A percentile compares a stretch with the other conserved stretches of the same genome.
Evolutionary conservation across 208 protist genomes (phyloP).

Genomic region (Perkinsela sp.): DNA sequence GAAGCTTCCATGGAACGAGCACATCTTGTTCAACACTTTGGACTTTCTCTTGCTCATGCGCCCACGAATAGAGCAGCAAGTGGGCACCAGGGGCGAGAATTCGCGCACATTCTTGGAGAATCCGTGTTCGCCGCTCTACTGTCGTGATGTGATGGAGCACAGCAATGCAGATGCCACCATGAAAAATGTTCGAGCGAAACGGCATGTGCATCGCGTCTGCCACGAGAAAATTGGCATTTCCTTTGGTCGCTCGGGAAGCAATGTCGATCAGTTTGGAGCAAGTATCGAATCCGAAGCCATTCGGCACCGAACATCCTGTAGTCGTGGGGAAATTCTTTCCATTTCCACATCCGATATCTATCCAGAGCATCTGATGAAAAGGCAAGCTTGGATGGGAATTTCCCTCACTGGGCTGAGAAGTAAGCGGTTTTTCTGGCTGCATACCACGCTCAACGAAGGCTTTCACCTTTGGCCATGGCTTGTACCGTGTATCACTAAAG

Average conservation of each 20-base stretch:
- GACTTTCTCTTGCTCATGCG: conserved; percentile 19
- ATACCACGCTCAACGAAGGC: conserved; percentile 16
- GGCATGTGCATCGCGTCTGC: conserved; percentile 22
- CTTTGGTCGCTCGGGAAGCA: not conserved
- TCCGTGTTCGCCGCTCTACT: conserved; percentile 10
- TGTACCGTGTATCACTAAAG: conserved; percentile 56
- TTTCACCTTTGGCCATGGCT: conserved; percentile 38
- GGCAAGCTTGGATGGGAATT: conserved; percentile 4
- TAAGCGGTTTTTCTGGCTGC: not conserved
- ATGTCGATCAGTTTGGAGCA: conserved; percentile 2
- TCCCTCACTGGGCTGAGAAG: too few species aligned
- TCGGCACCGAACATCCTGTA: conserved; percentile 1
- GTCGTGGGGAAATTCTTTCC: conserved; percentile 35
- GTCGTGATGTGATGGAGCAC: conserved; percentile 61
- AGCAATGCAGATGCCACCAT: conserved; percentile 51
- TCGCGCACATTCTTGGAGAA: conserved; percentile 28
- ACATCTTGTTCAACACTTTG: conserved; percentile 9
- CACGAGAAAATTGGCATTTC: conserved; percentile 7
- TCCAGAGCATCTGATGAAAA: conserved; percentile 20
- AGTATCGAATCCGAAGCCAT: conserved; percentile 1
- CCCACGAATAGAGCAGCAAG: conserved; percentile 54
- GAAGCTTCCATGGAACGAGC: conserved; percentile 21
- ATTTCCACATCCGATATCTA: conserved; percentile 55
- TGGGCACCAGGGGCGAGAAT: conserved; percentile 21
- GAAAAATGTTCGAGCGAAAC: conserved; percentile 22